These are phyloP conservation scores for Neurospora tetraspora DNA, from an alignment of 495 filamentous ascomycete genomes.

Conservation along the genomic window DNA sequence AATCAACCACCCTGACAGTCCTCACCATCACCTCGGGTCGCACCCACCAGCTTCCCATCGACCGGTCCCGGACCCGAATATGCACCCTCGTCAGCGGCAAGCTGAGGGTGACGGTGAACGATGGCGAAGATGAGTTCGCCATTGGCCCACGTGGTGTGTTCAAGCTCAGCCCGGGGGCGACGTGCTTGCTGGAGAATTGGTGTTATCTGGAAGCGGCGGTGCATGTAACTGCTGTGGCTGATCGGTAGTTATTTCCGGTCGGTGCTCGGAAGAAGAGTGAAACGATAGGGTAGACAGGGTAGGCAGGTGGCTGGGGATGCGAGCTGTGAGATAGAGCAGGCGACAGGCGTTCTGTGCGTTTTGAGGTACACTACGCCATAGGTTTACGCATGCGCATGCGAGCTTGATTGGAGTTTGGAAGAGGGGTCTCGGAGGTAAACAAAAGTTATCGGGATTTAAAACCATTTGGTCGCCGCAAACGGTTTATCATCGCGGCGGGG, in stretches of 20 bases:
- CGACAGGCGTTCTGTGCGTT: background rate
- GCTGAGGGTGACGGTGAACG: conserved; percentile 14
- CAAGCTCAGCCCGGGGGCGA: conserved; percentile 9
- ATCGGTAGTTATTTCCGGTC: background rate
- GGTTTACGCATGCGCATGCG: background rate
- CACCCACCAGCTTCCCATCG: conserved; percentile 7
- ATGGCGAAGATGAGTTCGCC: conserved; percentile 14
- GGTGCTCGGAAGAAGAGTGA: background rate
- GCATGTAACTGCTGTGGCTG: conserved; percentile 12
- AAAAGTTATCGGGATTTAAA: background rate
- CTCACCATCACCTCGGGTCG: conserved; percentile 16
- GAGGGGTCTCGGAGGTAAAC: background rate
- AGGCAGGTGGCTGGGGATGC: background rate
- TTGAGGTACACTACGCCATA: background rate
- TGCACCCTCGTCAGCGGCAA: conserved; percentile 21
- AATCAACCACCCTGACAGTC: conserved; percentile 10
- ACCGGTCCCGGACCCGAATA: conserved; percentile 9
- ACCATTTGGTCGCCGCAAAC: background rate
- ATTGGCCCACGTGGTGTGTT: conserved; percentile 21
- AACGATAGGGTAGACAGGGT: background rate
- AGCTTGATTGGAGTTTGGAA: background rate
- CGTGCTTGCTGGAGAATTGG: conserved; percentile 16
- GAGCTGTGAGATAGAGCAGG: background rate
- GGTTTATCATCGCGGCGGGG: background rate
- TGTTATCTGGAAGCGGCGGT: conserved; percentile 21